Evolutionary conservation across 148 eudicot species (phyloP).

Genomic region (Camellia sinensis): DNA sequence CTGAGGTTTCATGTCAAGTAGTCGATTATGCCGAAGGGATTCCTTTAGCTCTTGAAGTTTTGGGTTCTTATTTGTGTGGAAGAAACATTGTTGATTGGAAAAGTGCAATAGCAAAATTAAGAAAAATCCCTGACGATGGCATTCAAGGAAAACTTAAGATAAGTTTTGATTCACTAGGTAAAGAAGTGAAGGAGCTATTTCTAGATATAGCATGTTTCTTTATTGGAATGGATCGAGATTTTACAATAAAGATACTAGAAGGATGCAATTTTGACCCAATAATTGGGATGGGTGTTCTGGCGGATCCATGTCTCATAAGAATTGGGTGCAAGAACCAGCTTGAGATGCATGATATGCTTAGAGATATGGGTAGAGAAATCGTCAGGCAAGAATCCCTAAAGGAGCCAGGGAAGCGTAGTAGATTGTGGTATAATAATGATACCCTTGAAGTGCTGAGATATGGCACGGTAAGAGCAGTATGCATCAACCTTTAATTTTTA

Average conservation of each 20-base stretch:
- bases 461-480: too few relatives aligned
- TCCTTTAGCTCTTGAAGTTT: not conserved
- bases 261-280: not conserved
- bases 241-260: constrained; percentile 16
- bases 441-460: not conserved
- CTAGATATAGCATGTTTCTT: constrained; percentile 17
- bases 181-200: not conserved
- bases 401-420: constrained; percentile 11
- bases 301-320: not conserved
- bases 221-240: constrained; percentile 2
- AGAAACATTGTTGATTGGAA: constrained; percentile 2
- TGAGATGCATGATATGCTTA: not conserved
- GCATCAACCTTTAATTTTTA: not conserved
- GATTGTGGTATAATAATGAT: constrained; percentile 7
- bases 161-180: not conserved
- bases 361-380: constrained; percentile 16
- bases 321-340: not conserved
- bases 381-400: constrained; percentile 10
- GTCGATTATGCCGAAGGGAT: not conserved
- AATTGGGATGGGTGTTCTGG: not conserved
- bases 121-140: not conserved
- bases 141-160: constrained; percentile 10
- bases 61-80: not conserved
- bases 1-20: not conserved
- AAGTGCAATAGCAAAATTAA: constrained; percentile 4